Evolutionary conservation across 441 rosid genomes (phyloP).

Genomic region (Bruguiera hainesii): DNA sequence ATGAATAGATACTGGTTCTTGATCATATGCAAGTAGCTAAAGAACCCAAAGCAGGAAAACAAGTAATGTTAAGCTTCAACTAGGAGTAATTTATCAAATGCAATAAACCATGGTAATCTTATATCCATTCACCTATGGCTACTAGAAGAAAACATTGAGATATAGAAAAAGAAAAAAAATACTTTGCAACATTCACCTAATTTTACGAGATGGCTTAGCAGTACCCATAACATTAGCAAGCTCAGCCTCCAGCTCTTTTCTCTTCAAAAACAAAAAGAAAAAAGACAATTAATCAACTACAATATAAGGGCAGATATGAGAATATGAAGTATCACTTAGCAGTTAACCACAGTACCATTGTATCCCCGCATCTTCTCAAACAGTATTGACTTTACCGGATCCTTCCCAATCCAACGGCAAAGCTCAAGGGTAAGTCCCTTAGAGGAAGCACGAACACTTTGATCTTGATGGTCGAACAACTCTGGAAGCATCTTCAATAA

Average conservation of each 20-base stretch:
- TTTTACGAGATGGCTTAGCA: conserved; percentile 86
- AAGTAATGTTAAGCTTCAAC: background rate
- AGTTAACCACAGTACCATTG: conserved; percentile 63
- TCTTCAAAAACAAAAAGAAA: conserved; percentile 40
- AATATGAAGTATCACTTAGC: background rate
- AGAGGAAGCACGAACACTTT: conserved; percentile 96
- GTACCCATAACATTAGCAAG: conserved; percentile 77
- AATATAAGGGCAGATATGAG: background rate
- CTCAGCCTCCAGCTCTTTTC: conserved; percentile 99
- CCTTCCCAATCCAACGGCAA: conserved; percentile 99
- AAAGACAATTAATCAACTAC: conserved; percentile 10
- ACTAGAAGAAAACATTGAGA: conserved; percentile 1
- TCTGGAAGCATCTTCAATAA: conserved; percentile 98
- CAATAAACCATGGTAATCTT: background rate
- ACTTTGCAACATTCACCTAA: conserved; percentile 53
- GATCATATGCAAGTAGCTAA: background rate
- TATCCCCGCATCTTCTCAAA: conserved; percentile 99
- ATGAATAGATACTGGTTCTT: background rate
- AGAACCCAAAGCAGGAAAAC: background rate
- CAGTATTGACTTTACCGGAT: conserved; percentile 92
- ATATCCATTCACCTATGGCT: background rate
- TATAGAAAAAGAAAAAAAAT: background rate
- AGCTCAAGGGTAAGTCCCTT: conserved; percentile 98
- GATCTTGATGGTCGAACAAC: conserved; percentile 98
- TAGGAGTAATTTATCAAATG: background rate